These are phyloP conservation scores for Bryum argenteum DNA, from an alignment of 225 moss, liverwort and hornwort genomes.

Conservation along the genomic window DNA sequence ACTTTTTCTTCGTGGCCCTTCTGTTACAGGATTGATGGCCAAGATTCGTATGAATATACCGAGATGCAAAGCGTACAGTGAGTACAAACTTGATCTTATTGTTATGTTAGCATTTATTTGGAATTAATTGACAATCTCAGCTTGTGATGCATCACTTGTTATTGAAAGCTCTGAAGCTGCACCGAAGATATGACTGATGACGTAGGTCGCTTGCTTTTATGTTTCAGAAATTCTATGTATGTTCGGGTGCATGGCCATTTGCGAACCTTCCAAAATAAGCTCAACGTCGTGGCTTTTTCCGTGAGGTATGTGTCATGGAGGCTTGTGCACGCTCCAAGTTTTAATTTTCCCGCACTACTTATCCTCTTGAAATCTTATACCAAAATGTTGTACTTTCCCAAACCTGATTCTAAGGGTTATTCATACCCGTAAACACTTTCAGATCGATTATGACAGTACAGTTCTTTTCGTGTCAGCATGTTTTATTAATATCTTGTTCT, in stretches of 20 bases:
- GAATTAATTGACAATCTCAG: constrained; percentile 9
- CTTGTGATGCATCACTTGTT: constrained; percentile 9
- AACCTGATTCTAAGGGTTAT: background rate
- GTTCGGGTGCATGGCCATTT: constrained; percentile 94
- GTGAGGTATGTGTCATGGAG: constrained; percentile 59
- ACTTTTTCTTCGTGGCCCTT: constrained; percentile 12
- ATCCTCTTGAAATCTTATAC: background rate
- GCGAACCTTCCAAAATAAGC: constrained; percentile 92
- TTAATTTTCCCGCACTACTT: background rate
- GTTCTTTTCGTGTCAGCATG: constrained; percentile 10
- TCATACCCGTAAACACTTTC: background rate
- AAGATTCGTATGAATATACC: constrained; percentile 73
- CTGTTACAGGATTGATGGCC: constrained; percentile 82
- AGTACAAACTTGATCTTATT: constrained; percentile 26
- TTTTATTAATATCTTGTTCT: constrained; percentile 12
- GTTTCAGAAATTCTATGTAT: constrained; percentile 63
- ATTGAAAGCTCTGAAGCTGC: background rate
- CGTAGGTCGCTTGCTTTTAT: background rate
- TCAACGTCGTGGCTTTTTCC: constrained; percentile 88
- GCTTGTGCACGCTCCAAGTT: background rate
- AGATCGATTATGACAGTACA: background rate
- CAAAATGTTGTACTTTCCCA: background rate
- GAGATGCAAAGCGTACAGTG: constrained; percentile 81
- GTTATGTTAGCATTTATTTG: background rate
- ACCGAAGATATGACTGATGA: background rate